A percentile compares a stretch with the other conserved stretches of the same genome.
phyloP scores from a whole-genome alignment of 495 filamentous ascomycete genomes.

The Staphylotrichum tortipilum region DNA sequence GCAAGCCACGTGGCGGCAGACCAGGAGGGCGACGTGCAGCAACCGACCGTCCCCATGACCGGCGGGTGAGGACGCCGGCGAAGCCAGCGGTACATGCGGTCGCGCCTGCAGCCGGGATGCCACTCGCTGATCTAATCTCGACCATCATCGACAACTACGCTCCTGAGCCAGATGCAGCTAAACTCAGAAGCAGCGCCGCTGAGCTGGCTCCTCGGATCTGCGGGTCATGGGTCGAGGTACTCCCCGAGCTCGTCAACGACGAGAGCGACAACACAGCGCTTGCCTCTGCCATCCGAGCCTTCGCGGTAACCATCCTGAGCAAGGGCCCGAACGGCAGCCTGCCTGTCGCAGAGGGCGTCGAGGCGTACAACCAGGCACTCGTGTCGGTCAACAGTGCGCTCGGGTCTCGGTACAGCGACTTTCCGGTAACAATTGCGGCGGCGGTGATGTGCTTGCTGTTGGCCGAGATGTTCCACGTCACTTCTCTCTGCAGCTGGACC shows the following conservation, averaged over 20 bases:
- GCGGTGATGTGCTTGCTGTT: slow-evolving; percentile 33
- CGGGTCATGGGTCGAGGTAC: slow-evolving; percentile 33
- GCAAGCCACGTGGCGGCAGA: too few relatives aligned
- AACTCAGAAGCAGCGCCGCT: neutral
- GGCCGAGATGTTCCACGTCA: slow-evolving; percentile 26
- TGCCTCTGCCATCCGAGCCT: slow-evolving; percentile 22
- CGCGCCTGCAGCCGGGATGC: neutral
- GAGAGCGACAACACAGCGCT: slow-evolving; percentile 12
- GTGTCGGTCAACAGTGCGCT: slow-evolving; percentile 19
- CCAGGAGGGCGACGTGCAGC: neutral
- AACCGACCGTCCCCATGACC: neutral
- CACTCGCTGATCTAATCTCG: slow-evolving; percentile 9
- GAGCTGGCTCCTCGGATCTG: slow-evolving; percentile 25
- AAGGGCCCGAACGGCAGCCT: slow-evolving; percentile 5
- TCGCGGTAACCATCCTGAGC: slow-evolving; percentile 21
- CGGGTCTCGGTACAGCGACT: slow-evolving; percentile 1
- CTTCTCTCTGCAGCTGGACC: slow-evolving; percentile 16
- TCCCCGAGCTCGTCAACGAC: slow-evolving; percentile 19
- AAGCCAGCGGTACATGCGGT: neutral
- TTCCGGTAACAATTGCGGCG: slow-evolving; percentile 17
- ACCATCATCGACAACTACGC: slow-evolving; percentile 13
- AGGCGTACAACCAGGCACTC: slow-evolving; percentile 24
- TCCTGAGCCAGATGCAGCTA: neutral
- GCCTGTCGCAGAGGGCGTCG: slow-evolving; percentile 7
- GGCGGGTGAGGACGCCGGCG: too few relatives aligned